These are phyloP conservation scores for Fusarium sterilihyphosum DNA, from an alignment of 2,329 filamentous ascomycete genomes.

Conservation along the genomic window DNA sequence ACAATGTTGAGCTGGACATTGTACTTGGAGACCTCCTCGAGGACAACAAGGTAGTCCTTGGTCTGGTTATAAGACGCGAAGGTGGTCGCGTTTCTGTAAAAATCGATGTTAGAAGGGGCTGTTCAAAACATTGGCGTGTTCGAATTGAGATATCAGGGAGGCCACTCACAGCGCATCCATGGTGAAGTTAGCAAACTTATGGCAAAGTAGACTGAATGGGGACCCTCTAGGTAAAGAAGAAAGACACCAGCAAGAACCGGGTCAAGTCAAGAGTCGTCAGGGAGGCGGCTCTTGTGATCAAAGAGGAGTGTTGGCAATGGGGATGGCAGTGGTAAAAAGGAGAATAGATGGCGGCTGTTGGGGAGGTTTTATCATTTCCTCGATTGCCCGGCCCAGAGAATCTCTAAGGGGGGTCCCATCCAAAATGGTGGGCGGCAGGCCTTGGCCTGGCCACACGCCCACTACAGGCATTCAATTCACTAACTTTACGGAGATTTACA, in stretches of 20 bases:
- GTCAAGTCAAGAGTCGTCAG: slow-evolving; percentile 35
- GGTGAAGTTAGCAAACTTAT: slow-evolving; percentile 18
- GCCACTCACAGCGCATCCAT: slow-evolving; percentile 42
- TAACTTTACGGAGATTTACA: slow-evolving; percentile 20
- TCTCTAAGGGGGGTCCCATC: slow-evolving; percentile 29
- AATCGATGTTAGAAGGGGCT: slow-evolving; percentile 27
- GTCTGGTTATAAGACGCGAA: slow-evolving; percentile 58
- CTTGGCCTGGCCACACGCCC: slow-evolving; percentile 21
- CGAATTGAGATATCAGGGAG: slow-evolving; percentile 26
- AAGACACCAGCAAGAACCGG: slow-evolving; percentile 35
- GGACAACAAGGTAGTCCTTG: slow-evolving; percentile 64
- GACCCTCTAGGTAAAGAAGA: slow-evolving; percentile 4
- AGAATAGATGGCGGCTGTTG: slow-evolving; percentile 40
- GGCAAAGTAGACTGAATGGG: slow-evolving; percentile 14
- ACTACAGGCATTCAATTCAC: slow-evolving; percentile 1
- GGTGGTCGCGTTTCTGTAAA: slow-evolving; percentile 64
- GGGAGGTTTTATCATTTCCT: slow-evolving; percentile 48
- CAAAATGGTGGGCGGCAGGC: slow-evolving; percentile 29
- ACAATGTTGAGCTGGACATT: slow-evolving; percentile 88
- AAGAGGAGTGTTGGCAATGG: slow-evolving; percentile 32
- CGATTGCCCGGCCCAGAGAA: slow-evolving; percentile 33
- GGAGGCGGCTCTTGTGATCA: slow-evolving; percentile 25
- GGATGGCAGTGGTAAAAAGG: slow-evolving; percentile 38
- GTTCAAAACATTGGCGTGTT: slow-evolving; percentile 20
- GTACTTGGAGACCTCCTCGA: slow-evolving; percentile 72